Base-by-base conservation (phyloP, 345 rosid species). In the Salix dunnii region DNA sequence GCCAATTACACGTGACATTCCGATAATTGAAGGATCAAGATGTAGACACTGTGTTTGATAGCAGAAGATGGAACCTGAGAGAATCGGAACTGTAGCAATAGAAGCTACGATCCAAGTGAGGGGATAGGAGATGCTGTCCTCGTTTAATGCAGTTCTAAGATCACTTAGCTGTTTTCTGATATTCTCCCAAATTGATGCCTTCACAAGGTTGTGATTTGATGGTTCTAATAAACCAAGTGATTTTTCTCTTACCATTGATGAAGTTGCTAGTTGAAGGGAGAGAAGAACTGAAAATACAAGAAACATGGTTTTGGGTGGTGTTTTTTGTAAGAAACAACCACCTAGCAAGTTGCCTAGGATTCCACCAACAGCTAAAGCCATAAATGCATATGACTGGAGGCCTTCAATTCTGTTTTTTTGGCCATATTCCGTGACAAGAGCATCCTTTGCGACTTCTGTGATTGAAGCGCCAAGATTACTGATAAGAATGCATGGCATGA, bases 361-460 rank as follows among this genome's bases (percentile, higher is more conserved):
- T 63, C 97, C 98, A 73, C 97, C 97, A 2, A 81, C 87, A 40
- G 98, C 97, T 53, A 83, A 88, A 83, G 97, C 97, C 92, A 94
- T 91, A 68, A 89, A 91, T 18, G 93, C 96, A 68, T 90, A 94
- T 67, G 97, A 90, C 75, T 94, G 97, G 62, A 92, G 94, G 70
- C 90, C 85, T 40, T 81, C 80, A 17, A 84, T 80, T 73, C 72
- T 76, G 73, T 86, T 86, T 76, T 88, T 87, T 64, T 88, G 84
- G 48, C 97, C 98, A 67, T 86, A 92, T 79, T 92, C 99, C 27
- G 97, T 91, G 43, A 94, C 92, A 68, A 94, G 92, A 75, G 99
- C 99, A 61, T 92, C 97, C 61, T 88, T 86, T 13, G 97, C 93
- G 17, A 94, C 97, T 85, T 94, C 97, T 23, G 91, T 83, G 65